These are phyloP conservation scores for Buxus sempervirens DNA, from an alignment of 164 flowering plant species.

Conservation along the genomic window DNA sequence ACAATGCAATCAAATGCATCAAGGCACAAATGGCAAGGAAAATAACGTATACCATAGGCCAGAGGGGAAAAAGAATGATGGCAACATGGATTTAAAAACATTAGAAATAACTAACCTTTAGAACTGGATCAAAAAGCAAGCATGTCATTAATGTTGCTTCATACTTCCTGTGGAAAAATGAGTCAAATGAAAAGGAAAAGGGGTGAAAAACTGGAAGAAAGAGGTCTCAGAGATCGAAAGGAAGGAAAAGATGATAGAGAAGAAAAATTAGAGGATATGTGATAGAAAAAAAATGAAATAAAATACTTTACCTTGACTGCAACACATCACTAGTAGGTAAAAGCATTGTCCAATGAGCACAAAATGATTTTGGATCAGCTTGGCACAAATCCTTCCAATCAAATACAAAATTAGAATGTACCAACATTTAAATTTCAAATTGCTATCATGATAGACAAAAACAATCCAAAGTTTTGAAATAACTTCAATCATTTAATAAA, in stretches of 20 bases:
- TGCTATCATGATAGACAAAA: neutral
- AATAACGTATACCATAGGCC: neutral
- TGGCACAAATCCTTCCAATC: conserved; percentile 74
- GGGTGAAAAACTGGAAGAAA: neutral
- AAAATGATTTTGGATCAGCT: conserved; percentile 77
- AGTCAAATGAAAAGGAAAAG: conserved; percentile 8
- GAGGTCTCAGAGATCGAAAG: neutral
- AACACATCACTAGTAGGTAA: conserved; percentile 85
- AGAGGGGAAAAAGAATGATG: neutral
- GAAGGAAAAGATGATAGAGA: neutral
- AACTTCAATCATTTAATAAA: neutral
- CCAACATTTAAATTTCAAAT: neutral
- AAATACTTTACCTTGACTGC: conserved; percentile 52
- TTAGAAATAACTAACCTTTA: conserved; percentile 49
- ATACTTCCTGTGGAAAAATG: conserved; percentile 54
- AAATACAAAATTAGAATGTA: conserved; percentile 8
- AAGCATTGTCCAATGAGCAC: conserved; percentile 76
- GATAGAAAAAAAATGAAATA: conserved; percentile 1
- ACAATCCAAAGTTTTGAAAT: neutral
- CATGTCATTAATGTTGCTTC: conserved; percentile 82
- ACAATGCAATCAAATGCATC: neutral
- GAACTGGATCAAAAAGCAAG: conserved; percentile 81
- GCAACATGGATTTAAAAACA: conserved; percentile 3
- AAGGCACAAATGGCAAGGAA: too few species aligned
- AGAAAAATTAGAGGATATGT: neutral